Evolutionary conservation across 2,329 filamentous ascomycete genomes (phyloP).

Genomic region (Aspergillus fumigatiaffinis): DNA sequence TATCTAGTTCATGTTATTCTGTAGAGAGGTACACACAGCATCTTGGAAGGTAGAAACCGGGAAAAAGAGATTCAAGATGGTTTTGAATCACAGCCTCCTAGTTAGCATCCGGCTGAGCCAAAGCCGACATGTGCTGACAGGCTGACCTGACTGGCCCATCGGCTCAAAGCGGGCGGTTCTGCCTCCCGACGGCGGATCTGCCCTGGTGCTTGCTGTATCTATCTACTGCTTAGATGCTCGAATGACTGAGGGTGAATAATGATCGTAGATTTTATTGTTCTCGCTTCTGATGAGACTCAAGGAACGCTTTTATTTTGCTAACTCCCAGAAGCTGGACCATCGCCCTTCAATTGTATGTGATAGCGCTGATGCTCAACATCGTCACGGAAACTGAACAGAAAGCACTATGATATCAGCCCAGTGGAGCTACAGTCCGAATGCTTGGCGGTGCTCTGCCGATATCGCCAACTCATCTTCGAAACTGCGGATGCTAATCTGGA

Average conservation of each 20-base stretch:
- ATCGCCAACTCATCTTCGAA: background rate
- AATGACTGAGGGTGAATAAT: background rate
- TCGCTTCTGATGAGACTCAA: background rate
- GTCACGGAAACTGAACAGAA: background rate
- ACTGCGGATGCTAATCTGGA: background rate
- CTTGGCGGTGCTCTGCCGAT: background rate
- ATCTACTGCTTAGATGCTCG: background rate
- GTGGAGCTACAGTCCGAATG: background rate
- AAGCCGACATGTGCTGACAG: constrained; percentile 7
- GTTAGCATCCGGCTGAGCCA: constrained; percentile 1
- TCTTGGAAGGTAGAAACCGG: too few species aligned
- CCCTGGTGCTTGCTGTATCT: too few species aligned
- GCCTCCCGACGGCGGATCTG: background rate
- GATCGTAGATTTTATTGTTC: background rate
- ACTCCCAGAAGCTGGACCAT: background rate
- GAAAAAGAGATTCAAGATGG: background rate
- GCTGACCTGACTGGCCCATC: background rate
- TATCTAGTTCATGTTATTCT: background rate
- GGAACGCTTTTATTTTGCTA: background rate
- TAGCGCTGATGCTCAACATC: background rate
- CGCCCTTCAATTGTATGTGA: background rate
- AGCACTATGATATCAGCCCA: background rate
- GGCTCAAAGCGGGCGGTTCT: background rate
- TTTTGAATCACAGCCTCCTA: background rate
- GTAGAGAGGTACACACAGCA: background rate